Base-by-base conservation (phyloP, 371 early-diverging fungal genomes). In the Entomophthora muscae region DNA sequence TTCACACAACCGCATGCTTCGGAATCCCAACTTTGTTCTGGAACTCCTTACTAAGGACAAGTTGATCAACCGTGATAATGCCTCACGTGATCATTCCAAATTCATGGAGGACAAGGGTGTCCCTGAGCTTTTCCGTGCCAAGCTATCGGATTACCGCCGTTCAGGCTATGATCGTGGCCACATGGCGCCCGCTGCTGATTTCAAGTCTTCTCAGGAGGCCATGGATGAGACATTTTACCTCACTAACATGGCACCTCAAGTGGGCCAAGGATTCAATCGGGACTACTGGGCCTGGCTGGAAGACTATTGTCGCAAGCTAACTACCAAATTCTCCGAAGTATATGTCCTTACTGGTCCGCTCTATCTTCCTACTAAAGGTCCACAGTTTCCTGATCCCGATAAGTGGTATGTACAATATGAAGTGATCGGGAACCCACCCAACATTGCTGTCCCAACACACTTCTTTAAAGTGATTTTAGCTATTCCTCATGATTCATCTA, bases 391-490 rank as follows among this genome's bases (percentile, higher is more conserved):
- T 1, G 74, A 81, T 61, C 76, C 81, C 62, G 75, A 78, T 52
- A 85, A 86, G 69, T 84, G 76, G 69, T 85, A 86, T 63, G 86
- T 93, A 32, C 84, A 83, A 59, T 91, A 93, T 66, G 85, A 95
- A 73, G 84, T 93, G 57, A 88, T 95, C 58, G 94, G 94, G 1
- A 78, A 82, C 57, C 85, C 89, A 26, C 89, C 90, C 62, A 89
- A 89, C 61, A 82, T 89, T 22, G 91, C 89, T 10, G 95, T 95
- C 0, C 94, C 95, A 1, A 93, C 93, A 2, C 93, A 93, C 65
- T 91, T 93, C 68, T 95, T 80, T 76, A 95, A 95, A 75, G 84
- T 87, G 51, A 80, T 90, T 54, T 63, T 89, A 72, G 76, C 79
- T 1, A 75, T 75, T 27, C 68, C 69, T 26, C 69, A 66, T 12